These are phyloP conservation scores for Exophiala sp. DNA, from an alignment of 2,329 filamentous ascomycete species.

Conservation along the genomic window DNA sequence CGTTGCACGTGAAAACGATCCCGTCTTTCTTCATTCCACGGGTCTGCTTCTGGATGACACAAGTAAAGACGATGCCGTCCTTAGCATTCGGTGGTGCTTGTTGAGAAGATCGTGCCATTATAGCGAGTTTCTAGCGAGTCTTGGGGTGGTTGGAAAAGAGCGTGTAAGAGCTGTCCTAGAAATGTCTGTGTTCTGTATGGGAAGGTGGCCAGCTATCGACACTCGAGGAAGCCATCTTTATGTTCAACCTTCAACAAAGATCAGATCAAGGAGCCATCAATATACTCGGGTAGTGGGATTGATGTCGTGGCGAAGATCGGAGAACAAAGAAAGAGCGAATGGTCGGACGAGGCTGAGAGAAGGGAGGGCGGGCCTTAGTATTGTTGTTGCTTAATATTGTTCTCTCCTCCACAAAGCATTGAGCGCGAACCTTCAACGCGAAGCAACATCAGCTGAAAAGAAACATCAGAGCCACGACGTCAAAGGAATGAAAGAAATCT, in stretches of 20 bases:
- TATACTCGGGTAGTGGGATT: background rate
- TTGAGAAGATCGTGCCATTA: background rate
- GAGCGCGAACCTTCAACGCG: too few species aligned
- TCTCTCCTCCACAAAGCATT: slow-evolving; percentile 10
- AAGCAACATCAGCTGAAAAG: too few species aligned
- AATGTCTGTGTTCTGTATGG: slow-evolving; percentile 5
- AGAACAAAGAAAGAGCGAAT: slow-evolving; percentile 1
- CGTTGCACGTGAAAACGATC: slow-evolving; percentile 4
- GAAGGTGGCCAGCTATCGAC: background rate
- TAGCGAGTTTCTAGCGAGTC: background rate
- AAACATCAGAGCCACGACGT: too few species aligned
- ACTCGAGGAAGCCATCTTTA: background rate
- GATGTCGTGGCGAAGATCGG: background rate
- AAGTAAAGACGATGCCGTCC: slow-evolving; percentile 4
- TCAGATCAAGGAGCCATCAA: background rate
- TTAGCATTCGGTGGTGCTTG: background rate
- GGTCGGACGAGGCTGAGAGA: slow-evolving; percentile 12
- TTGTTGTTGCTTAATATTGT: slow-evolving; percentile 27
- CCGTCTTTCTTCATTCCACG: background rate
- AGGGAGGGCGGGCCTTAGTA: slow-evolving; percentile 11
- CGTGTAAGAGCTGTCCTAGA: background rate
- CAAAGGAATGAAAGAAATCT: background rate
- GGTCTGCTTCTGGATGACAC: slow-evolving; percentile 10
- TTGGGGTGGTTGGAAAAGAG: background rate
- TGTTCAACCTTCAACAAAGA: background rate